Evolutionary conservation across 352 stramenopile genomes (phyloP), one percentile per base, ranked within the genome.

Genomic region (Pythium angustatum): DNA sequence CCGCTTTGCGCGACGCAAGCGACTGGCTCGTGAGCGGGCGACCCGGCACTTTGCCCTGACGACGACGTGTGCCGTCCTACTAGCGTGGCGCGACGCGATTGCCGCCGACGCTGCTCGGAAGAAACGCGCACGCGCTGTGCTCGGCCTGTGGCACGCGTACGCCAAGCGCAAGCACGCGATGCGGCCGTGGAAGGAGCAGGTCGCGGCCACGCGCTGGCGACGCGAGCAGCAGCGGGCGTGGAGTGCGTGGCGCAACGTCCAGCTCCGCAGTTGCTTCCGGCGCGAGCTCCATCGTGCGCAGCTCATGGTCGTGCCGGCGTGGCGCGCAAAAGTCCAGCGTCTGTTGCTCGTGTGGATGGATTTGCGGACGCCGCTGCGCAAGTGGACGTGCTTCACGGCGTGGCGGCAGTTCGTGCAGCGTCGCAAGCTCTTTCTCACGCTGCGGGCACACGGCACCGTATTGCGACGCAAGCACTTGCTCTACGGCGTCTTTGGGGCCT

Each of bases 221-320:
- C 79, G 66, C 45, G 65, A 71, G 5, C 66, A 62, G 10, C 30
- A 58, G 1, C 71, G 76, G 6, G 58, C 68, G 21, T 87, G 78
- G 70, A 26, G 48, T 11, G 73, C 64, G 10, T 91, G 83, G 83
- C 70, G 81, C 17, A 55, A 68, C 24, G 80, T 90, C 10, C 77
- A 88, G 22, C 58, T 88, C 12, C 73, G 80, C 15, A 79, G 77
- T 22, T 76, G 66, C 31, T 89, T 87, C 44, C 84, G 81, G 62
- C 78, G 78, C 2, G 82, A 88, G 40, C 56, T 86, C 10, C 81
- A 81, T 26, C 60, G 81, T 33, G 69, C 77, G 15, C 62, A 70
- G n/a, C 69, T 91, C 24, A 58, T 72, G 44, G 45, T 41, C n/a
- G 79, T 82, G 50, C 68, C 72, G 21, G 64, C 58, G 21, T 90